Evolutionary conservation across 331 rosid genomes (phyloP).

Genomic region (Telfairia occidentalis): DNA sequence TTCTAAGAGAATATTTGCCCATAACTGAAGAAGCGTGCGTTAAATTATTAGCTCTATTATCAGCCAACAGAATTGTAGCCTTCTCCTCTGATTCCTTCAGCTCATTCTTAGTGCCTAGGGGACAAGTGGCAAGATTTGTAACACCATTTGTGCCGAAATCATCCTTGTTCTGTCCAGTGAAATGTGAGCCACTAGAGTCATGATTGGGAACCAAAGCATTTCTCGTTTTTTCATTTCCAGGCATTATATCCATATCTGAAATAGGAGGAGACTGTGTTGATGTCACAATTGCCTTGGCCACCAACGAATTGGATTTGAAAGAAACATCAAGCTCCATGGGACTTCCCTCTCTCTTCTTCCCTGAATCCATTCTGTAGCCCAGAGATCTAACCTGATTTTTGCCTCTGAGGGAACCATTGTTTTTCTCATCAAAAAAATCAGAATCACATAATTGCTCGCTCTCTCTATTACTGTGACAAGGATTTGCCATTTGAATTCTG

Average conservation of each 20-base stretch:
- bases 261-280: constrained; percentile 26
- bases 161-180: constrained; percentile 12
- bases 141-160: constrained; percentile 21
- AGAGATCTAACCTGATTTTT: constrained; percentile 39
- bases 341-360: constrained; percentile 41
- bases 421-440: constrained; percentile 35
- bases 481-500: constrained; percentile 51
- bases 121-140: constrained; percentile 15
- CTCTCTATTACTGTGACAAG: constrained; percentile 45
- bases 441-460: constrained; percentile 33
- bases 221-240: constrained; percentile 20
- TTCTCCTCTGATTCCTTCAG: constrained; percentile 8
- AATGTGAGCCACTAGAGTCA: constrained; percentile 24
- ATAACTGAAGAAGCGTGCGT: constrained; percentile 21
- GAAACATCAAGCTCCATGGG: constrained; percentile 82
- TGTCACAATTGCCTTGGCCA: constrained; percentile 64
- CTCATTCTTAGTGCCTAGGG: constrained; percentile 23
- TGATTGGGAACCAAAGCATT: constrained; percentile 18
- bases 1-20: constrained; percentile 18
- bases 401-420: constrained; percentile 35
- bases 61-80: constrained; percentile 4
- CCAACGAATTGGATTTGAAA: constrained; percentile 67
- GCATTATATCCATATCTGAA: constrained; percentile 26
- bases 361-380: constrained; percentile 34
- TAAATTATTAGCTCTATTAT: constrained; percentile 19